Conservation (phyloP, 352 stramenopile species). For the Saprolegnia parasitica region DNA sequence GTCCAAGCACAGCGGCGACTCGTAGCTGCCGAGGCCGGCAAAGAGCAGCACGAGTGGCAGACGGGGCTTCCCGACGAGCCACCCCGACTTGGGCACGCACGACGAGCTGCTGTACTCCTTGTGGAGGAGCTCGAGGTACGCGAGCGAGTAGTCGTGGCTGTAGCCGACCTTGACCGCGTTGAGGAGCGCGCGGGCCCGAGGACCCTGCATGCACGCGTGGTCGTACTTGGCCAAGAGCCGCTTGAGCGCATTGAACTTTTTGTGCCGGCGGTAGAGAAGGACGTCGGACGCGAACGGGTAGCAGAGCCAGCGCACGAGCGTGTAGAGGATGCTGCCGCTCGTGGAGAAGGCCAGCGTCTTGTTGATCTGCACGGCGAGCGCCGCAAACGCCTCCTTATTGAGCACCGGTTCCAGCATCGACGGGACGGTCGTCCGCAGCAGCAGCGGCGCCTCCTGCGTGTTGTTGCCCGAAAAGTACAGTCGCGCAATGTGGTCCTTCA, state of each 20-base stretch:
- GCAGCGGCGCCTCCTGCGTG: slow-evolving; percentile 52
- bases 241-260: slow-evolving; percentile 74
- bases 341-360: slow-evolving; percentile 49
- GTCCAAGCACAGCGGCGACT: slow-evolving; percentile 72
- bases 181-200: slow-evolving; percentile 54
- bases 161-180: slow-evolving; percentile 79
- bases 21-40: slow-evolving; percentile 70
- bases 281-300: slow-evolving; percentile 68
- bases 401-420: slow-evolving; percentile 54
- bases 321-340: slow-evolving; percentile 46
- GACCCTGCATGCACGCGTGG: slow-evolving; percentile 75
- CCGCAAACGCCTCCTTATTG: slow-evolving; percentile 60
- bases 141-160: slow-evolving; percentile 69
- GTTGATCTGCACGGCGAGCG: slow-evolving; percentile 64
- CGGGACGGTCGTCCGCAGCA: slow-evolving; percentile 56
- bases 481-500: slow-evolving; percentile 75
- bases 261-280: slow-evolving; percentile 57
- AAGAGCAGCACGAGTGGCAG: slow-evolving; percentile 72
- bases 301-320: slow-evolving; percentile 53
- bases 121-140: slow-evolving; percentile 73
- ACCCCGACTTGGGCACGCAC: slow-evolving; percentile 51
- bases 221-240: slow-evolving; percentile 71
- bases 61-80: slow-evolving; percentile 63
- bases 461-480: slow-evolving; percentile 70
- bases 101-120: slow-evolving; percentile 66